Evolutionary conservation across 2,329 filamentous ascomycete species (phyloP).

Genomic region (Ceratocystiopsis minuta): DNA sequence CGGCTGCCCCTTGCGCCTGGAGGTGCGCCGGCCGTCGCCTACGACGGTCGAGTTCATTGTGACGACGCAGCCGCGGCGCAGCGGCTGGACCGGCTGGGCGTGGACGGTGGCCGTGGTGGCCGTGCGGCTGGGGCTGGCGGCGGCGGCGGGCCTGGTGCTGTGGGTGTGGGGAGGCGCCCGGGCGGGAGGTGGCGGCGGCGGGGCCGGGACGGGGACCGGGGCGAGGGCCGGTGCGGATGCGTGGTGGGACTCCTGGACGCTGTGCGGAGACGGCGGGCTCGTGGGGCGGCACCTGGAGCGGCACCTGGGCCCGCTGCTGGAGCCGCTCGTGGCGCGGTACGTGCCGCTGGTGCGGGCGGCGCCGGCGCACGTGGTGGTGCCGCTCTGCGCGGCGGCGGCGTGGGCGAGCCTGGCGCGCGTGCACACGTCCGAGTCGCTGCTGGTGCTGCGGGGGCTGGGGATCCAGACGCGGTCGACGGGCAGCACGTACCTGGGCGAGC

Average conservation of each 20-base stretch:
- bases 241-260: not conserved
- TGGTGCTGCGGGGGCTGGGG: constrained; percentile 75
- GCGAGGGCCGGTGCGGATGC: not conserved
- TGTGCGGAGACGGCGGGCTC: not conserved
- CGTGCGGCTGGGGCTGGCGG: constrained; percentile 22
- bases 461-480: constrained; percentile 70
- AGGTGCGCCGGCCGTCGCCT: constrained; percentile 52
- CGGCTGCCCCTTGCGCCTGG: constrained; percentile 35
- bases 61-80: constrained; percentile 47
- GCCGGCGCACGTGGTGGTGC: constrained; percentile 19
- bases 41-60: constrained; percentile 89
- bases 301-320: not conserved
- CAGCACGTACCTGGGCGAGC: constrained; percentile 38
- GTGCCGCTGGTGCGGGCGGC: constrained; percentile 20
- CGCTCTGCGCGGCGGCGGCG: constrained; percentile 18
- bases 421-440: constrained; percentile 58
- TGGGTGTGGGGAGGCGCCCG: constrained; percentile 22
- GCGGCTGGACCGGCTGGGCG: constrained; percentile 14
- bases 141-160: constrained; percentile 30
- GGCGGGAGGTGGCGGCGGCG: not conserved
- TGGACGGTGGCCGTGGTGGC: constrained; percentile 25
- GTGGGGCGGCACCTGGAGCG: not conserved
- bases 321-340: constrained; percentile 14
- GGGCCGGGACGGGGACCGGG: constrained; percentile 4
- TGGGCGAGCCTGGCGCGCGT: constrained; percentile 28